These are phyloP conservation scores for Stephania japonica DNA, from an alignment of 164 flowering plant species.

Conservation along the genomic window DNA sequence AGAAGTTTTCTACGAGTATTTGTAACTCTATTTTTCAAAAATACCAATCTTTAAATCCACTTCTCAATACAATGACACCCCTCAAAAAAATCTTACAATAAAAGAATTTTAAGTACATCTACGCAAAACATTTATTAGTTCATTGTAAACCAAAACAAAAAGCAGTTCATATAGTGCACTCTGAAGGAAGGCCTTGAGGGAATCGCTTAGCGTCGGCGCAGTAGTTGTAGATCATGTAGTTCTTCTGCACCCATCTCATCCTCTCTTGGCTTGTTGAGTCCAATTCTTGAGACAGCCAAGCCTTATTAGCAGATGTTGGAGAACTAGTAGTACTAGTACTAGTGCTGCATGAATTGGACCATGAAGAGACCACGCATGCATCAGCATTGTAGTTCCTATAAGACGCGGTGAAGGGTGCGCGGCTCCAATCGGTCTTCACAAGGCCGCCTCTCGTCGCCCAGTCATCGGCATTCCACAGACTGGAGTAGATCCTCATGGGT, in stretches of 20 bases:
- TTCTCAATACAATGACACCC: no score
- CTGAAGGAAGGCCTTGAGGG: constrained; percentile 6
- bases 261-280: constrained; percentile 11
- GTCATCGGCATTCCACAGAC: constrained; percentile 6
- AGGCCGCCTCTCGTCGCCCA: constrained; percentile 7
- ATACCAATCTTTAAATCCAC: no score
- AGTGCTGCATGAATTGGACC: constrained; percentile 1
- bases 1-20: no score
- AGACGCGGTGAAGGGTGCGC: constrained; percentile 6
- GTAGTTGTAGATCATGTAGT: constrained; percentile 20
- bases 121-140: no score
- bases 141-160: no score
- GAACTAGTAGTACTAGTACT: neutral
- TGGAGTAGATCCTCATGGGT: constrained; percentile 4
- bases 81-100: no score
- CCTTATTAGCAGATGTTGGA: neutral
- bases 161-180: neutral
- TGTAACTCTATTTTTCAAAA: no score
- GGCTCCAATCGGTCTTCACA: constrained; percentile 1
- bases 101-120: no score
- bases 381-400: constrained; percentile 7
- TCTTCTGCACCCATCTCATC: constrained; percentile 18
- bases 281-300: constrained; percentile 12
- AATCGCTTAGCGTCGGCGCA: constrained; percentile 10
- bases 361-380: constrained; percentile 3